Evolutionary conservation across 768 basidiomycete species (phyloP), one percentile per base, ranked within the genome.

Genomic region (Phaffia tasmanica): DNA sequence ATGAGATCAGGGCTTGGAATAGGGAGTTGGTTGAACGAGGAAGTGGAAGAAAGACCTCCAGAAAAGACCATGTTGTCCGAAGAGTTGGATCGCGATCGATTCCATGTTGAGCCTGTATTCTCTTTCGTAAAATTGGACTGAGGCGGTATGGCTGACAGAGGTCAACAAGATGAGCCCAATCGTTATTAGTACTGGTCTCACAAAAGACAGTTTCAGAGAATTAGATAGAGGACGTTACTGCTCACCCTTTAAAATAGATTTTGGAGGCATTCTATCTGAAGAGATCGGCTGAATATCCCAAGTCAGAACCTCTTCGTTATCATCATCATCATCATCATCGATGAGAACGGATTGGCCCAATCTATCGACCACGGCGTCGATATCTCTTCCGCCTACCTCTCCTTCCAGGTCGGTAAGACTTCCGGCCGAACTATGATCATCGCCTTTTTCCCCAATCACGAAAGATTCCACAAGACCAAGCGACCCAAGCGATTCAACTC

Each of bases 1-100:
- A 88, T 90, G 70, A 87, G 85, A 74, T 86, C 87, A 62, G 88
- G 87, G 73, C 92, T 87, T 2, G 87, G 85, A 7, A 85, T 83
- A 60, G 89, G 88, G 67, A 92, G 85, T 63, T 83, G 85, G 35
- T 88, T 86, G 51, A 92, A 80, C 85, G 63, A 50, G n/a, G 51
- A 14, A 83, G 5, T 80, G 78, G 57, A 79, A 81, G 78, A 78
- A 14, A 81, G 79, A 61, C 79, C 77, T 25, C 81, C 79, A 30
- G 57, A 61, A 30, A 25, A 53, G n/a, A n/a, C n/a, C n/a, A n/a
- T n/a, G 59, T 50, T 64, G 69, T 82, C 83, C 79, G 91, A 88
- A 25, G 91, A 94, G 76, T 92, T 92, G 56, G 90, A 87, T 57
- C 91, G 73, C 57, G 71, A 67, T 27, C 73, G 85, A 57, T 70